Conservation (phyloP, 2,329 filamentous ascomycete species). For the Penicillium crustosum region DNA sequence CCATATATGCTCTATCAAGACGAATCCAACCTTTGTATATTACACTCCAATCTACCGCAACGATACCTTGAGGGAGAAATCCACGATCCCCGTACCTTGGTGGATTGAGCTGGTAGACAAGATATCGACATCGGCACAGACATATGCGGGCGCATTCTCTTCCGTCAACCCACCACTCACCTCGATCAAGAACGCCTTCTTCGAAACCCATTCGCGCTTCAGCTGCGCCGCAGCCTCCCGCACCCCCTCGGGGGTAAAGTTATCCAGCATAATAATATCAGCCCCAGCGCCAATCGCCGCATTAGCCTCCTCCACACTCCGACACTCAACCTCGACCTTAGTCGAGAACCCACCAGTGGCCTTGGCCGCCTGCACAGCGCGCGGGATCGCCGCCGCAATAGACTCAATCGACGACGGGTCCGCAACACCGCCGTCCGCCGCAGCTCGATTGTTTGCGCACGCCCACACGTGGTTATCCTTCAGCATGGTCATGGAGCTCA, state of each 20-base stretch:
- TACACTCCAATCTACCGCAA: conserved; percentile 29
- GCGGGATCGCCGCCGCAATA: conserved; percentile 67
- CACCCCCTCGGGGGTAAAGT: conserved; percentile 80
- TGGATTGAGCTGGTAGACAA: conserved; percentile 96
- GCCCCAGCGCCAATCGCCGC: conserved; percentile 88
- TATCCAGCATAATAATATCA: conserved; percentile 96
- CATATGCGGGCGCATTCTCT: conserved; percentile 78
- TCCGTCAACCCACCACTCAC: conserved; percentile 86
- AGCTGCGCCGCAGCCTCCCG: conserved; percentile 70
- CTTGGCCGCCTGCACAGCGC: conserved; percentile 81
- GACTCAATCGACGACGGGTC: conserved; percentile 20
- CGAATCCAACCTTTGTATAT: conserved; percentile 3
- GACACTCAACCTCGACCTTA: conserved; percentile 96
- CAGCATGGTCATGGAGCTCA: conserved; percentile 95
- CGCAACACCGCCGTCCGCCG: conserved; percentile 19
- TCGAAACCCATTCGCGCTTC: conserved; percentile 75
- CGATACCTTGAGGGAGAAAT: conserved; percentile 90
- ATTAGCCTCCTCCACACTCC: conserved; percentile 81
- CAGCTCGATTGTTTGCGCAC: conserved; percentile 54
- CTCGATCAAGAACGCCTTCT: conserved; percentile 76
- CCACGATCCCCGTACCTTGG: conserved; percentile 88
- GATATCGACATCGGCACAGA: conserved; percentile 78
- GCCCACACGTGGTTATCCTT: conserved; percentile 99
- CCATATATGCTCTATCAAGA: conserved; percentile 10
- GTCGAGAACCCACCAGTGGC: conserved; percentile 82